Percentiles rank a stretch among this genome's conserved stretches.
These are phyloP conservation scores for Candida ulmi DNA, from an alignment of 805 yeast genomes.

Conservation along the genomic window DNA sequence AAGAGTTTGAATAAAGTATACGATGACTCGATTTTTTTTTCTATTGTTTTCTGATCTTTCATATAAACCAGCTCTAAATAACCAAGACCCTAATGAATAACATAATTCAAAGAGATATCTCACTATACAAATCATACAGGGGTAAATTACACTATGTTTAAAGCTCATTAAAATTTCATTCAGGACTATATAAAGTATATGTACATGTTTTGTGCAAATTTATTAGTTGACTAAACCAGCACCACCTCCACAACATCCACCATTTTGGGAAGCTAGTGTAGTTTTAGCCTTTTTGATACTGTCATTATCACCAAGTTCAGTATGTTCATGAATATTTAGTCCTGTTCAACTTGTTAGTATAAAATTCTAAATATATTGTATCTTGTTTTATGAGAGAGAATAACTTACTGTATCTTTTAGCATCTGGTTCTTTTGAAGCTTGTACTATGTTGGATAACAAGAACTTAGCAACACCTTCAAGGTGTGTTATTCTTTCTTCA, in stretches of 20 bases:
- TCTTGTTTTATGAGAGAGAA: too few species aligned
- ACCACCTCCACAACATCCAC: constrained; percentile 56
- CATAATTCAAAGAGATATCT: too few species aligned
- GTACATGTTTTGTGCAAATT: too few species aligned
- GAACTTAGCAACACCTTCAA: constrained; percentile 68
- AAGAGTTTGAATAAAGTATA: too few species aligned
- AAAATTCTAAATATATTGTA: not conserved
- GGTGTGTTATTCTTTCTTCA: constrained; percentile 45
- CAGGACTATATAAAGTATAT: not conserved
- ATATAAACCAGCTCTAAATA: too few species aligned
- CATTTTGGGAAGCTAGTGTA: constrained; percentile 43
- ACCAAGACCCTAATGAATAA: too few species aligned
- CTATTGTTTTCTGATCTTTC: too few species aligned
- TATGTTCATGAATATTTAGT: constrained; percentile 70
- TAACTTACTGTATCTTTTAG: constrained; percentile 32
- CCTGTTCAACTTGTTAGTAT: constrained; percentile 4
- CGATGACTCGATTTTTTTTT: too few species aligned
- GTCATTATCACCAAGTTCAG: constrained; percentile 91
- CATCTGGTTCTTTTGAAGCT: constrained; percentile 45
- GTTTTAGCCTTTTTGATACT: constrained; percentile 50
- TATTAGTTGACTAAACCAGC: constrained; percentile 12
- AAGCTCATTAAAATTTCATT: not conserved
- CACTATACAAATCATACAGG: too few species aligned
- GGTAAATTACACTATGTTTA: too few species aligned
- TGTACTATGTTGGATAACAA: constrained; percentile 80